Conservation (phyloP, 1,284 basidiomycete species). For the Cutaneotrichosporon cutaneum region DNA sequence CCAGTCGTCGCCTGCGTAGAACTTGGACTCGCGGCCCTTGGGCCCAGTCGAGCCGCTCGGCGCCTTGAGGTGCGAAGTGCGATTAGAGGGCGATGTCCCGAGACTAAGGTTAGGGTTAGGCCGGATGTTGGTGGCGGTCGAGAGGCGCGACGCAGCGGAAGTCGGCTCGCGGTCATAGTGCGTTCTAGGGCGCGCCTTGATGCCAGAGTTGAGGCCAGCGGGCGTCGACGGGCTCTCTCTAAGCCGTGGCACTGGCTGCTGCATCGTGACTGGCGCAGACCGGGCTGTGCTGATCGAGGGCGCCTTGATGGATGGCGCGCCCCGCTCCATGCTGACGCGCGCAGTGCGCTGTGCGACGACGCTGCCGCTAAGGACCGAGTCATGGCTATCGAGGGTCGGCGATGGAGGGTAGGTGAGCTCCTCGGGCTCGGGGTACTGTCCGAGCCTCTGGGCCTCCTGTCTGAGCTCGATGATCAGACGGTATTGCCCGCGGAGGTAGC, state of each 20-base stretch:
- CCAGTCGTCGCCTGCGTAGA: slow-evolving; percentile 21
- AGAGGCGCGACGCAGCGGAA: slow-evolving; percentile 11
- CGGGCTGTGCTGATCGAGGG: slow-evolving; percentile 25
- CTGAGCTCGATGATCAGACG: slow-evolving; percentile 48
- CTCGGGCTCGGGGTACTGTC: slow-evolving; percentile 40
- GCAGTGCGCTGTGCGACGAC: slow-evolving; percentile 1
- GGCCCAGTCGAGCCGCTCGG: slow-evolving; percentile 16
- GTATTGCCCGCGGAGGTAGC: slow-evolving; percentile 57
- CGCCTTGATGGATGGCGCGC: slow-evolving; percentile 26
- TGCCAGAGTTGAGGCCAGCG: slow-evolving; percentile 31
- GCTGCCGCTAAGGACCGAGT: slow-evolving; percentile 13
- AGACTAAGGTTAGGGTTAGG: slow-evolving; percentile 6
- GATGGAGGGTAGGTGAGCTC: slow-evolving; percentile 28
- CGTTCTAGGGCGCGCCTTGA: slow-evolving; percentile 35
- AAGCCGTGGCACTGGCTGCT: slow-evolving; percentile 18
- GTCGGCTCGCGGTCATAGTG: slow-evolving; percentile 42
- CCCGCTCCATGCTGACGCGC: slow-evolving; percentile 19
- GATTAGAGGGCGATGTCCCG: slow-evolving; percentile 12
- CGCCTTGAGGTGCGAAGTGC: slow-evolving; percentile 21
- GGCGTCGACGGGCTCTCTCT: slow-evolving; percentile 48
- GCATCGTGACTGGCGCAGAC: slow-evolving; percentile 18
- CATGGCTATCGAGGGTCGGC: slow-evolving; percentile 30
- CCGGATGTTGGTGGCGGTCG: slow-evolving; percentile 7
- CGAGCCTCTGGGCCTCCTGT: slow-evolving; percentile 38
- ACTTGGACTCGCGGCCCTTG: slow-evolving; percentile 21